Base-by-base conservation (phyloP, 2,329 filamentous ascomycete species). In the Ascosphaera apis region DNA sequence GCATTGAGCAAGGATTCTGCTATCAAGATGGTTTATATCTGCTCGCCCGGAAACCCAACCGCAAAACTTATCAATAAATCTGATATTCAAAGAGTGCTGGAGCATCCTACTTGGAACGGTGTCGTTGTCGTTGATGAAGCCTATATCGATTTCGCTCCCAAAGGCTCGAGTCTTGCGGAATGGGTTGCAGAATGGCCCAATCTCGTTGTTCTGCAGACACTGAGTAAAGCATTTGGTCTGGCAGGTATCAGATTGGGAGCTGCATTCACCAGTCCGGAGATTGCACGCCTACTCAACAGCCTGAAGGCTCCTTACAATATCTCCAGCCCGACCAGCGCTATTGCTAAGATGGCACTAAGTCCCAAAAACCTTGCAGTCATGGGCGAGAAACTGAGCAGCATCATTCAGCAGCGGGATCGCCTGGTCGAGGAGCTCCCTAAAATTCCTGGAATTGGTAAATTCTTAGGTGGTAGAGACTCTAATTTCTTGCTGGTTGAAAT, bases 271-370 rank as follows among this genome's bases (percentile, higher is more conserved):
- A 69, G 72, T 7, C 65, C 72, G 0, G 65, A 72, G 4, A 75
- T 98, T 42, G 83, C 86, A 2, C 56, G 60, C 12, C 62, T 98
- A 9, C 65, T 98, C 37, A 98, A 98, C 60, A 83, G 67, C 51
- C 65, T 98, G 48, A 95, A 95, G 58, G 86, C 88, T 0, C 88
- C 88, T 0, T 98, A 98, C 61, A 95, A 93, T 57, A 75, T 98
- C 47, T 77, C 82, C 3, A 86, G 75, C 46, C 82, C 82, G 0
- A 93, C 86, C 1, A 83, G 76, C 46, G 72, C 76, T 25, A 65
- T 98, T 13, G 88, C 84, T 1, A 67, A 64, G 27, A 69, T 75
- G 15, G 84, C 81, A 3, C 60, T 95, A 28, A 64, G 68, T 1
- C 58, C 63, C 0, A 55, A 63, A 13, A 84, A 84, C 18, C 54